Percentiles rank a stretch among this genome's conserved stretches.
Conservation (phyloP, 2,329 filamentous ascomycete genomes). For the Cladosporium phlei region DNA sequence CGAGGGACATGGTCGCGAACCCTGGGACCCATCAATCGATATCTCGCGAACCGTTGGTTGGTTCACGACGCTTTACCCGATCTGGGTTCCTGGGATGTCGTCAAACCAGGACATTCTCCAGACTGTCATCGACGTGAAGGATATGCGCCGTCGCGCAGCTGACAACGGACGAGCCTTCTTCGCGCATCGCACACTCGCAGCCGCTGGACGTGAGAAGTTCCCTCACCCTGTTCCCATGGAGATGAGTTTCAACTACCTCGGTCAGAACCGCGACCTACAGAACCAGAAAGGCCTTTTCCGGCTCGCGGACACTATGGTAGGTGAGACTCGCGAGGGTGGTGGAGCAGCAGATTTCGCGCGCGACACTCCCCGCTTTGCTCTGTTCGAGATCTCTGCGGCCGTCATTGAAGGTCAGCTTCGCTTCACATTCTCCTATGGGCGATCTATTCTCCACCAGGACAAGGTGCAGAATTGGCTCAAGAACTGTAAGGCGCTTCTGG, state of each 20-base stretch:
- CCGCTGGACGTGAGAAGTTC: slow-evolving; percentile 3
- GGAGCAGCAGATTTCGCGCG: slow-evolving; percentile 7
- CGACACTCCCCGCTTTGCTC: slow-evolving; percentile 10
- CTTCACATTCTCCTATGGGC: slow-evolving; percentile 9
- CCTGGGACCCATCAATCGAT: slow-evolving; percentile 43
- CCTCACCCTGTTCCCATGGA: slow-evolving; percentile 10
- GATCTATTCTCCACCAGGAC: slow-evolving; percentile 2
- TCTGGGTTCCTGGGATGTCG: slow-evolving; percentile 1
- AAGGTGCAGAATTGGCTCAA: slow-evolving; percentile 6
- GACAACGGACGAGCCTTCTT: slow-evolving; percentile 11
- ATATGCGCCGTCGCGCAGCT: slow-evolving; percentile 6
- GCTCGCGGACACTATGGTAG: slow-evolving; percentile 10
- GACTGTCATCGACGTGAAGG: slow-evolving; percentile 5
- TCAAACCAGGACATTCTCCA: slow-evolving; percentile 6
- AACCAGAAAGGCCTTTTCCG: slow-evolving; percentile 11
- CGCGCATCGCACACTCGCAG: slow-evolving; percentile 4
- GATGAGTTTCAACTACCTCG: slow-evolving; percentile 11
- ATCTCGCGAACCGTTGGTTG: slow-evolving; percentile 48
- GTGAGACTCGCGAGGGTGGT: slow-evolving; percentile 8
- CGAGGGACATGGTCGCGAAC: slow-evolving; percentile 47
- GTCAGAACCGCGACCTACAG: slow-evolving; percentile 7
- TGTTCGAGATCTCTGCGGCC: slow-evolving; percentile 10
- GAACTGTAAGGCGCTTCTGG: slow-evolving; percentile 3
- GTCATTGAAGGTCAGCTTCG: slow-evolving; percentile 9
- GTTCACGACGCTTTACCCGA: slow-evolving; percentile 40